Base-by-base conservation (phyloP, 2,329 filamentous ascomycete genomes). In the Aspergillus tubingensis region DNA sequence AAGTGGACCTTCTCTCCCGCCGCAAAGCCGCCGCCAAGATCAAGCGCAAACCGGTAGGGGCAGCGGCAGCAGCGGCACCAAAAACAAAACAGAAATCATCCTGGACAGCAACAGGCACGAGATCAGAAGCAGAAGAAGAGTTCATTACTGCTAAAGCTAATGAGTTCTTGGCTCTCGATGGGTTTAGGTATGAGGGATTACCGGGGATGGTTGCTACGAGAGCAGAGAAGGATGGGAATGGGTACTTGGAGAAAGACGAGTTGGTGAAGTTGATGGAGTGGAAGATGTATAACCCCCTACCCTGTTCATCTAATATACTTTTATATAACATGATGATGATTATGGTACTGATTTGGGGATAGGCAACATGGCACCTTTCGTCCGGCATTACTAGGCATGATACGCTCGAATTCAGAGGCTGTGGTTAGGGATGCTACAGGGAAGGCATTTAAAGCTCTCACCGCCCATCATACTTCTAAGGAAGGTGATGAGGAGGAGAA, bases 301-400 rank as follows among this genome's bases (percentile, higher is more conserved):
- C 7, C 7, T 27, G 5, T 25, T 47, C 32, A 4, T 38, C 32
- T 8, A 32, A 10, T 32, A 10, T 32, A 11, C 10, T 11, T 32
- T 11, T 30, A 30, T 30, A 30, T 8, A 8, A 30, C 8, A 30
- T 30, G 27, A 30, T 30, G 7, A 30, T 30, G 7, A 8, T 47
- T 21, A 53, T 23, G 21, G 21, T 5, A 23, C 21, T 23, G 17
- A 19, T 19, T 19, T 19, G 17, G 17, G 17, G 17, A 55, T 23
- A 77, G 76, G 41, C 77, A 77, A 68, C 77, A 80, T 48, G 78
- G 78, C 19, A 64, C 72, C 8, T 70, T 64, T 52, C 76, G 78
- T 36, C 78, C 79, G 7, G 70, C 74, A 4, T 67, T 81, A 1
- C 68, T 77, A 38, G 74, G 76, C 10, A 72, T 79, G 72, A 66